Conservation (phyloP, 768 basidiomycete genomes). For the Leccinum rimulosum region DNA sequence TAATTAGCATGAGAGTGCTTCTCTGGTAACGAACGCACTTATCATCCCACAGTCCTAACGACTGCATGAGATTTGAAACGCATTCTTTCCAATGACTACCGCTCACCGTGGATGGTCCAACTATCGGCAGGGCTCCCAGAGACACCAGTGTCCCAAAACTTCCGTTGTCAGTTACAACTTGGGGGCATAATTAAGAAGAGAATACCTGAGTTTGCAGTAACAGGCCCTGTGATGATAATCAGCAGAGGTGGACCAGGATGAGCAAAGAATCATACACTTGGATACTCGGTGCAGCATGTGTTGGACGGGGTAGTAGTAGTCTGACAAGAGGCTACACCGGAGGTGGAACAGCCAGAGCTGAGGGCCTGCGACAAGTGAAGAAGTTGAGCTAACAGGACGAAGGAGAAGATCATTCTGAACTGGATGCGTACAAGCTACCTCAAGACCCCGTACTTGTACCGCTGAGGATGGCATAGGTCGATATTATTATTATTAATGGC, state of each 20-base stretch:
- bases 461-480: too few relatives aligned
- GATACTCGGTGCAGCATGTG: slow-evolving; percentile 64
- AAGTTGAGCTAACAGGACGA: slow-evolving; percentile 22
- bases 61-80: slow-evolving; percentile 2
- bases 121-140: slow-evolving; percentile 60
- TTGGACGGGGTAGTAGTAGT: slow-evolving; percentile 37
- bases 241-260: neutral
- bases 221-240: slow-evolving; percentile 44
- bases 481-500: too few relatives aligned
- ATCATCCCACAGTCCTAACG: slow-evolving; percentile 64
- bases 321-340: slow-evolving; percentile 52
- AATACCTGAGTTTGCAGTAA: slow-evolving; percentile 54
- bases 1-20: neutral
- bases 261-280: slow-evolving; percentile 46
- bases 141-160: slow-evolving; percentile 75
- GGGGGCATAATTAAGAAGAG: neutral
- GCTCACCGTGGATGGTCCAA: slow-evolving; percentile 74
- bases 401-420: slow-evolving; percentile 9
- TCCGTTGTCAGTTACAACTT: slow-evolving; percentile 6
- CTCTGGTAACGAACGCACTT: slow-evolving; percentile 36
- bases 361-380: slow-evolving; percentile 23
- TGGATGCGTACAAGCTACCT: neutral
- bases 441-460: slow-evolving; percentile 16
- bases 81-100: neutral
- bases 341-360: slow-evolving; percentile 53